A percentile compares a stretch with the other conserved stretches of the same genome.
phyloP scores from a whole-genome alignment of 768 basidiomycete genomes.

The Tremella mesenterica region DNA sequence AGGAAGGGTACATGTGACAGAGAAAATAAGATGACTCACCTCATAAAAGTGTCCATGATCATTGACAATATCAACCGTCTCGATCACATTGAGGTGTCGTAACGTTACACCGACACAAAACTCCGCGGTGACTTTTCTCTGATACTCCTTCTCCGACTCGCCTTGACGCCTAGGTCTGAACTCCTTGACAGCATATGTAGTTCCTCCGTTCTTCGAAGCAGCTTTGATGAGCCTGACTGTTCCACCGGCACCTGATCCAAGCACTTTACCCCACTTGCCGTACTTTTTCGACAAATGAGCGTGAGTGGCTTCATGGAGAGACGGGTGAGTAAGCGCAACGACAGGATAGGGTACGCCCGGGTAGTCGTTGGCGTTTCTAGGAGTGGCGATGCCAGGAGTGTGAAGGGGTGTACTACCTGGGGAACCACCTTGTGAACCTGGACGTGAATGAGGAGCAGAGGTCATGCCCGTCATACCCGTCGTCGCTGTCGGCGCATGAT shows the following conservation, averaged over 20 bases:
- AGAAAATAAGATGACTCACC: constrained; percentile 50
- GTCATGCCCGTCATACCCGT: too few relatives aligned
- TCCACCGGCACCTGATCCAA: constrained; percentile 95
- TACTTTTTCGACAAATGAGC: constrained; percentile 92
- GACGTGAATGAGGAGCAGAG: neutral
- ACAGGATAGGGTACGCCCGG: constrained; percentile 41
- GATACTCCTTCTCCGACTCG: constrained; percentile 92
- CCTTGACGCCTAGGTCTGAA: constrained; percentile 81
- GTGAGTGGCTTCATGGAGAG: constrained; percentile 45
- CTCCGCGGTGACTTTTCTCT: constrained; percentile 98
- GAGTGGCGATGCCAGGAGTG: constrained; percentile 31
- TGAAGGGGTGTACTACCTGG: constrained; percentile 16
- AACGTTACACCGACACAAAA: constrained; percentile 81
- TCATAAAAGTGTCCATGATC: constrained; percentile 99
- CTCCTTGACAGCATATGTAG: constrained; percentile 92
- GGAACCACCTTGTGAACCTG: constrained; percentile 7
- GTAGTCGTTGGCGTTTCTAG: constrained; percentile 34
- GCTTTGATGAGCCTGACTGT: constrained; percentile 94
- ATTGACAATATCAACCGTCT: constrained; percentile 94
- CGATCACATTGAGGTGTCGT: constrained; percentile 91
- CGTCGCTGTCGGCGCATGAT: neutral
- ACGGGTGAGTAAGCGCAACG: constrained; percentile 40
- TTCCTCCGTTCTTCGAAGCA: constrained; percentile 66
- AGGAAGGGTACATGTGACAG: neutral
- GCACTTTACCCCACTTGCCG: constrained; percentile 93